These are phyloP conservation scores for Aspergillus sergii DNA, from an alignment of 2,329 filamentous ascomycete genomes.

Conservation along the genomic window DNA sequence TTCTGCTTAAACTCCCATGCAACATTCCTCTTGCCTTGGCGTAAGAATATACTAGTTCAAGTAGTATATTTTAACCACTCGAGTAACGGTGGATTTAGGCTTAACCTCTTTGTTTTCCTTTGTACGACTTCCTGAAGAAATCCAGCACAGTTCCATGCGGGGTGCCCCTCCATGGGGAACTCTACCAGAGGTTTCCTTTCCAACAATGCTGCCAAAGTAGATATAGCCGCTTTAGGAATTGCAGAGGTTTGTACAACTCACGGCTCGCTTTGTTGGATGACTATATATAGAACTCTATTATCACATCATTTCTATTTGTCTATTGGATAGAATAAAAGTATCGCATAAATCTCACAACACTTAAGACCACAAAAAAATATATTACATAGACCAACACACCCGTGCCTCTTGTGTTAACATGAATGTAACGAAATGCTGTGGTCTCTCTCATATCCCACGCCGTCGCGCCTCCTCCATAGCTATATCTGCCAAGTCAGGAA, in stretches of 20 bases:
- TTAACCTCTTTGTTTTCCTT: neutral
- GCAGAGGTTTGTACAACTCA: neutral
- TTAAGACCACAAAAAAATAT: neutral
- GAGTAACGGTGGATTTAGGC: neutral
- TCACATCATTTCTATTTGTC: neutral
- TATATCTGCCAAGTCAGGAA: conserved; percentile 23
- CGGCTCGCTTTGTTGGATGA: neutral
- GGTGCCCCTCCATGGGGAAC: neutral
- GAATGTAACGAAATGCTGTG: neutral
- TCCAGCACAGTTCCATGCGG: neutral
- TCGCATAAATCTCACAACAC: neutral
- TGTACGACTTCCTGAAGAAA: neutral
- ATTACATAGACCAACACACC: too few relatives aligned
- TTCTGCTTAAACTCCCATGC: conserved; percentile 4
- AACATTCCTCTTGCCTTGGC: neutral
- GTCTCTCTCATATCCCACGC: conserved; percentile 13
- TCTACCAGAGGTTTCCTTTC: neutral
- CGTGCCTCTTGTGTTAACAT: neutral
- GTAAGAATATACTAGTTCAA: neutral
- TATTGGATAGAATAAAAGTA: neutral
- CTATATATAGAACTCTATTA: neutral
- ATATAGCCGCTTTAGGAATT: neutral
- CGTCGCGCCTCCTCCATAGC: conserved; percentile 24
- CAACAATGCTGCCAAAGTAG: neutral
- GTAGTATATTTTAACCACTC: neutral